Evolutionary conservation across 768 basidiomycete species (phyloP), one percentile per base, ranked within the genome.

Genomic region (Fomitopsis pulvina): DNA sequence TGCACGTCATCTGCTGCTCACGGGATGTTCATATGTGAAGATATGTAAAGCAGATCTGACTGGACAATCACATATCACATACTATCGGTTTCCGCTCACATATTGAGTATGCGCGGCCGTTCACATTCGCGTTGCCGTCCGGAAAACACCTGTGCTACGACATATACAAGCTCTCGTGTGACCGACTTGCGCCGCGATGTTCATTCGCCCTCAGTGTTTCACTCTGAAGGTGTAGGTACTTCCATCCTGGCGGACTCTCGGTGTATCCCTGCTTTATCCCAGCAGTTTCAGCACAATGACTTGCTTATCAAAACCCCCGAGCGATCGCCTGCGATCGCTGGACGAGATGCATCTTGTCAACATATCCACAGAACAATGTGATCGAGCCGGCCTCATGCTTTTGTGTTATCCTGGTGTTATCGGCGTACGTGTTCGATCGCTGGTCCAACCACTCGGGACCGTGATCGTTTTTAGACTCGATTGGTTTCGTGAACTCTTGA

Each of bases 41-140:
- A 27, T 61, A 55, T 27, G 57, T 63, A 34, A 57, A 54, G 41
- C 55, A 55, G 39, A 30, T 49, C 12, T 55, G 50, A 41, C 8
- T 12, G 41, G 41, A 10, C 11, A 11, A 4, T 22, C 21, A 4
- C 8, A 40, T 7, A 16, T 16, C 14, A 6, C 34, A 12, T 6
- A 37, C 18, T 16, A 37, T 5, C 34, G 34, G 7, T 4, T 6
- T 16, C 6, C 14, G 34, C 7, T 6, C 14, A 12, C 14, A 37
- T 37, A n/a, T n/a, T n/a, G n/a, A n/a, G n/a, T n/a, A n/a, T n/a
- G n/a, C n/a, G n/a, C n/a, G n/a, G n/a, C n/a, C n/a, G n/a, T n/a
- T n/a, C n/a, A n/a, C n/a, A n/a, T n/a, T n/a, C n/a, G n/a, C n/a
- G n/a, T n/a, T n/a, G n/a, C n/a, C n/a, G n/a, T n/a, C n/a, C n/a